Conservation (phyloP, 805 yeast genomes). For the Starmerella apicola region DNA sequence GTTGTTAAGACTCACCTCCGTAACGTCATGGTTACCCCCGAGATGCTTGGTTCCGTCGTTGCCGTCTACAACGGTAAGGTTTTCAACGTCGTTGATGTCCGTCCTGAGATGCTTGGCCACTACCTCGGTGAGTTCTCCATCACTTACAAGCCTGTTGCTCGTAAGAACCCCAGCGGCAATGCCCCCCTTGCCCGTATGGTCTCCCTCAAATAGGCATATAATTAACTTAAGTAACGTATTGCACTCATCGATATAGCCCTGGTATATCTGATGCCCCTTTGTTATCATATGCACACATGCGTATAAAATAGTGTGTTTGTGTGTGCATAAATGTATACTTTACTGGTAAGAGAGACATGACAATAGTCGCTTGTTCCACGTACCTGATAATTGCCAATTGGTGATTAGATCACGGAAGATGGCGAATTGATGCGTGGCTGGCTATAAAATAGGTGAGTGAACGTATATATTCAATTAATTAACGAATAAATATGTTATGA, state of each 20-base stretch:
- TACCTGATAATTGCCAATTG: no score
- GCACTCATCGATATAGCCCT: not conserved
- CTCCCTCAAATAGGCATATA: slow-evolving; percentile 21
- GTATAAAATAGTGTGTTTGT: no score
- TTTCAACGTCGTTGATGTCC: slow-evolving; percentile 97
- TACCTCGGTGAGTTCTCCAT: slow-evolving; percentile 99
- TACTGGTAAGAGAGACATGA: no score
- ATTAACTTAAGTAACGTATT: not conserved
- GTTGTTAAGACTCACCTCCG: slow-evolving; percentile 98
- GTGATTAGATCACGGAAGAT: no score
- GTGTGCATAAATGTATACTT: no score
- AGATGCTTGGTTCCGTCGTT: slow-evolving; percentile 98
- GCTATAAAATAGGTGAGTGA: no score
- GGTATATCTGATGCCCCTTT: no score
- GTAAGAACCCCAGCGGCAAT: slow-evolving; percentile 49
- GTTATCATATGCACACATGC: no score
- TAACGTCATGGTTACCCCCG: slow-evolving; percentile 98
- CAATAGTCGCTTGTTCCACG: no score
- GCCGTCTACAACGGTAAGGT: slow-evolving; percentile 99
- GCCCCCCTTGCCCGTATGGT: slow-evolving; percentile 25
- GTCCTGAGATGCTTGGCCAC: slow-evolving; percentile 99
- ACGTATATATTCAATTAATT: no score
- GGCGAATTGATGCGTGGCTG: no score
- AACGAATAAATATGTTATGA: no score
- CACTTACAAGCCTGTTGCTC: slow-evolving; percentile 99